Evolutionary conservation across 2,329 filamentous ascomycete species (phyloP).

Genomic region (Aureobasidium subglaciale): DNA sequence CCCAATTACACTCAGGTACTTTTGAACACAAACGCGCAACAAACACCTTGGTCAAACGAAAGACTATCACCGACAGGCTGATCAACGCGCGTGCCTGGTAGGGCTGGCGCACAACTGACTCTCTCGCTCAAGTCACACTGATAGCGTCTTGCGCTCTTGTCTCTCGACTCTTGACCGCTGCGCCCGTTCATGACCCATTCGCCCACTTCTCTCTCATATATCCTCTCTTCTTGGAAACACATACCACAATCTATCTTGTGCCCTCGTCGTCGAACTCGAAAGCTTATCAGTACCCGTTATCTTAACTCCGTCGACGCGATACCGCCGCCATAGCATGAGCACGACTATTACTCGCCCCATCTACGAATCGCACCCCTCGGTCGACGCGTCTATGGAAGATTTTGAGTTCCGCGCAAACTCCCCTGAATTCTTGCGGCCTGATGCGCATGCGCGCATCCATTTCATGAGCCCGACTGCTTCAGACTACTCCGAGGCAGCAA

Average conservation of each 20-base stretch:
- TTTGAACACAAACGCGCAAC: conserved; percentile 6
- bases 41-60: background rate
- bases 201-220: background rate
- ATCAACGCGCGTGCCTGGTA: conserved; percentile 7
- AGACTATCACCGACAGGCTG: background rate
- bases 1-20: conserved; percentile 8
- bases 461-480: conserved; percentile 30
- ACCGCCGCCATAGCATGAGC: conserved; percentile 17
- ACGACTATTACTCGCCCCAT: conserved; percentile 27
- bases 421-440: conserved; percentile 53
- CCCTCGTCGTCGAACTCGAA: background rate
- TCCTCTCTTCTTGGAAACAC: background rate
- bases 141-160: conserved; percentile 11
- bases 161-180: conserved; percentile 6
- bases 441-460: conserved; percentile 47
- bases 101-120: conserved; percentile 12
- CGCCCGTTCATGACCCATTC: conserved; percentile 2
- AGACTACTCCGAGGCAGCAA: conserved; percentile 38
- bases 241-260: background rate
- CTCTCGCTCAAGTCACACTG: conserved; percentile 4
- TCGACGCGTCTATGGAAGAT: conserved; percentile 55
- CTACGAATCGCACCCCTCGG: conserved; percentile 50
- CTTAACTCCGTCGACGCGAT: conserved; percentile 12
- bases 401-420: conserved; percentile 50
- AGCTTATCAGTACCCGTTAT: conserved; percentile 8